A percentile compares a stretch with the other conserved stretches of the same genome.
Evolutionary conservation across 805 yeast species (phyloP).

Genomic region (Schwanniomyces pseudopolymorphus): DNA sequence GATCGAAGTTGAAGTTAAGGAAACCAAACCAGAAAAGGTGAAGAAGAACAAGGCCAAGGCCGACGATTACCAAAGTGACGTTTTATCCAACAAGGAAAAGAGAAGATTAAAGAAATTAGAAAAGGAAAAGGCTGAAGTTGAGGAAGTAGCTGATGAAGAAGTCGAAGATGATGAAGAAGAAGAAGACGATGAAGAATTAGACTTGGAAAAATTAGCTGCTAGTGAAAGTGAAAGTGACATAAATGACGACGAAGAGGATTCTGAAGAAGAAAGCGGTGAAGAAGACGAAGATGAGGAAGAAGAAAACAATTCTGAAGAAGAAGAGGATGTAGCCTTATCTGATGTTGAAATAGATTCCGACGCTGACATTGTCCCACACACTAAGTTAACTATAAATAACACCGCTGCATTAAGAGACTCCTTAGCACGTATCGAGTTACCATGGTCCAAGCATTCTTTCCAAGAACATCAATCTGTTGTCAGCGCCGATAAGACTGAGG

Average conservation of each 20-base stretch:
- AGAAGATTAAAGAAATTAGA: constrained; percentile 55
- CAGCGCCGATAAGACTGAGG: constrained; percentile 58
- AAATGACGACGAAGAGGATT: constrained; percentile 28
- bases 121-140: constrained; percentile 17
- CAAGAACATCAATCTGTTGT: constrained; percentile 80
- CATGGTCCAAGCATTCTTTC: constrained; percentile 67
- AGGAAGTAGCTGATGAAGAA: constrained; percentile 28
- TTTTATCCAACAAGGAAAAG: constrained; percentile 62
- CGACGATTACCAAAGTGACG: constrained; percentile 46
- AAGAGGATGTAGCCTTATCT: constrained; percentile 81
- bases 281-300: constrained; percentile 54
- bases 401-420: constrained; percentile 76
- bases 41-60: constrained; percentile 14
- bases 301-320: constrained; percentile 61
- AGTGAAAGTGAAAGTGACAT: constrained; percentile 50
- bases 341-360: constrained; percentile 93
- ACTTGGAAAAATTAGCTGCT: constrained; percentile 54
- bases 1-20: constrained; percentile 6
- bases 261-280: constrained; percentile 30
- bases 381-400: constrained; percentile 86
- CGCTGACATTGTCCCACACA: constrained; percentile 91
- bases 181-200: constrained; percentile 41
- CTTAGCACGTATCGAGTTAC: constrained; percentile 63
- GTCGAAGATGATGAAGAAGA: constrained; percentile 42
- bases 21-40: constrained; percentile 5